Evolutionary conservation across 768 basidiomycete genomes (phyloP).

Genomic region (Trametes gibbosa): DNA sequence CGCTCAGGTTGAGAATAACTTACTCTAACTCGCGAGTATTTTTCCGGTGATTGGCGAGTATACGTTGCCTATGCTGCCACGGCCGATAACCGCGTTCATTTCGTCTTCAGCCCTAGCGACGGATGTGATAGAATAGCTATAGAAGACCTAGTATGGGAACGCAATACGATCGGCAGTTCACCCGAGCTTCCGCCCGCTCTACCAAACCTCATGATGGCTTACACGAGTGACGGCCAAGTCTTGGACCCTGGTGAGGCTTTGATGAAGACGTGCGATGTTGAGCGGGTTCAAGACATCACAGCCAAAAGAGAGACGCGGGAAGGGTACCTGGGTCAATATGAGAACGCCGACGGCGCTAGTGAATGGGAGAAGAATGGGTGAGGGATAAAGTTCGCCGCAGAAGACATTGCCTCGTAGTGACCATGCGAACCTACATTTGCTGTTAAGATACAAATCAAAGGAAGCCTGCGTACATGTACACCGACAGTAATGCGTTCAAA

Average conservation of each 20-base stretch:
- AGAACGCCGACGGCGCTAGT: constrained; percentile 37
- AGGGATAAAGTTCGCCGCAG: constrained; percentile 33
- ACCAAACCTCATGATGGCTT: constrained; percentile 47
- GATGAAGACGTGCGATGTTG: constrained; percentile 34
- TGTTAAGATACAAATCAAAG: neutral
- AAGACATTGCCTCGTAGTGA: constrained; percentile 14
- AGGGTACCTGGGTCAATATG: constrained; percentile 39
- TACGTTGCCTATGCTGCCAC: neutral
- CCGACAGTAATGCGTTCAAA: too few species aligned
- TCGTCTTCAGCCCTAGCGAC: constrained; percentile 27
- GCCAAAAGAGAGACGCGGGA: constrained; percentile 35
- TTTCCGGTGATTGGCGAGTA: constrained; percentile 26
- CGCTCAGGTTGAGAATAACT: constrained; percentile 32
- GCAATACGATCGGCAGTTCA: constrained; percentile 36
- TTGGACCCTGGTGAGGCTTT: constrained; percentile 30
- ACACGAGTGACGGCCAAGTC: constrained; percentile 36
- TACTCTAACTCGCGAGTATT: constrained; percentile 34
- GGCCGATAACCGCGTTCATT: neutral
- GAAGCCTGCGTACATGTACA: too few species aligned
- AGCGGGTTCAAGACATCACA: constrained; percentile 33
- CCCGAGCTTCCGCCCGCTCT: constrained; percentile 45
- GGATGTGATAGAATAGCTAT: constrained; percentile 39
- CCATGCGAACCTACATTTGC: neutral
- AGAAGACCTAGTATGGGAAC: constrained; percentile 50
- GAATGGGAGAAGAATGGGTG: constrained; percentile 37